Base-by-base conservation (phyloP, 129 eudicot genomes). In the Ambrosia trifida region DNA sequence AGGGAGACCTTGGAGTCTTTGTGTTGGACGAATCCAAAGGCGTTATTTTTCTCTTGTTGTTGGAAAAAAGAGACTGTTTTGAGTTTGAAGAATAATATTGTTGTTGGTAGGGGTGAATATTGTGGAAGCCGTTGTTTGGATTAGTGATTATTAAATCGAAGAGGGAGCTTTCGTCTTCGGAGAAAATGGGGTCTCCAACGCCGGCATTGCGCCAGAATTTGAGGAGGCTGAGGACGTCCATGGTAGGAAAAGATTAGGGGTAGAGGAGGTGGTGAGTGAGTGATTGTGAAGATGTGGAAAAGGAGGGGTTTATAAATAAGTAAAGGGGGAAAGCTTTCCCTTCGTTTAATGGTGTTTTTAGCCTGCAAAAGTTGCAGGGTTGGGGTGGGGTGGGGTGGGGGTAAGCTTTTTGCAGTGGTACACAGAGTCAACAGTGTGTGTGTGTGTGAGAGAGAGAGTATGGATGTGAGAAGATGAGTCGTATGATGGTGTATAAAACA, bases 191-290 rank as follows among this genome's bases (percentile, higher is more conserved):
- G 62, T 57, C 81, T 50, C 75, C 75, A 54, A 75, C 12, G 4
- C 66, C 84, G 70, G 79, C 78, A 13, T 73, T 74, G 31, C 91
- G 82, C 97, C 97, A 82, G 82, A 90, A 81, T 69, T 85, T 87
- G 73, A 87, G 80, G 45, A 90, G 46, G 38, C 85, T 82, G 54
- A 82, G 78, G 28, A 83, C 78, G 32, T 83, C 86, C 89, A 85
- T 81, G 18, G 84, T 69, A 36, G 72, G 84, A 14, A 78, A 75
- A 68, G 35, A 47, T 11, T 20, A 4, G 16, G 56, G 70, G 28
- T 71, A 79, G 43, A 57, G 7, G 70, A 2, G 16, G 9, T 24
- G 28, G 28, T 24, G 28, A 24, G 28, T 24, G n/a, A n/a, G n/a
- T n/a, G n/a, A n/a, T n/a, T n/a, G n/a, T n/a, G 28, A 24, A 24